These are phyloP conservation scores for Penicillium chermesinum DNA, from an alignment of 495 filamentous ascomycete species.

Conservation along the genomic window DNA sequence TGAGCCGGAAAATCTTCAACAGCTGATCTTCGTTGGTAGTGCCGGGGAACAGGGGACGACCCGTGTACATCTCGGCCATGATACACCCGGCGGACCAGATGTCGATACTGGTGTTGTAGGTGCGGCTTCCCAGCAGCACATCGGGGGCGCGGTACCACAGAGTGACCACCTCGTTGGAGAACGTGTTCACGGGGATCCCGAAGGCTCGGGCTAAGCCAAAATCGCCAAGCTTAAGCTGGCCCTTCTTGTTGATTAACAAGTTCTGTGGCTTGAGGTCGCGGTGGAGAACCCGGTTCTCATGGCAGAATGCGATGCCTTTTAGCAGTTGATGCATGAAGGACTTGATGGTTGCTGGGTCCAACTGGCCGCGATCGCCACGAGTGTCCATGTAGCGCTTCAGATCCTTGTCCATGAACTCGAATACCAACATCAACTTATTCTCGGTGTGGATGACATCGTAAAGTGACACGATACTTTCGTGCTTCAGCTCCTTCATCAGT, in stretches of 20 bases:
- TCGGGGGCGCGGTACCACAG: slow-evolving; percentile 96
- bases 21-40: slow-evolving; percentile 97
- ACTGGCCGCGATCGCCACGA: slow-evolving; percentile 71
- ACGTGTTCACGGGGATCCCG: slow-evolving; percentile 95
- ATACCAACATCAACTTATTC: slow-evolving; percentile 99
- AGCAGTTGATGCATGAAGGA: slow-evolving; percentile 97
- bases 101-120: slow-evolving; percentile 96
- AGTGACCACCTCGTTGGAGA: slow-evolving; percentile 96
- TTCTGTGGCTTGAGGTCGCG: slow-evolving; percentile 99
- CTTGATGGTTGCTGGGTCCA: slow-evolving; percentile 85
- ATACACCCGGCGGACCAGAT: slow-evolving; percentile 98
- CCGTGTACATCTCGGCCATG: slow-evolving; percentile 98
- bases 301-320: slow-evolving; percentile 91
- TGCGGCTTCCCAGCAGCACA: slow-evolving; percentile 82
- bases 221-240: slow-evolving; percentile 95
- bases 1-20: slow-evolving; percentile 91
- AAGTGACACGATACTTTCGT: slow-evolving; percentile 94
- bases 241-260: slow-evolving; percentile 87
- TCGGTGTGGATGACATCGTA: slow-evolving; percentile 99
- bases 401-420: slow-evolving; percentile 97
- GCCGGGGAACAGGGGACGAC: slow-evolving; percentile 86
- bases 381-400: slow-evolving; percentile 99
- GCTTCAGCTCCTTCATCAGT: slow-evolving; percentile 97
- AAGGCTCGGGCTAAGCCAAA: slow-evolving; percentile 90
- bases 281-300: slow-evolving; percentile 91